Conservation (phyloP, 768 basidiomycete species). For the Hypsizygus marmoreus region DNA sequence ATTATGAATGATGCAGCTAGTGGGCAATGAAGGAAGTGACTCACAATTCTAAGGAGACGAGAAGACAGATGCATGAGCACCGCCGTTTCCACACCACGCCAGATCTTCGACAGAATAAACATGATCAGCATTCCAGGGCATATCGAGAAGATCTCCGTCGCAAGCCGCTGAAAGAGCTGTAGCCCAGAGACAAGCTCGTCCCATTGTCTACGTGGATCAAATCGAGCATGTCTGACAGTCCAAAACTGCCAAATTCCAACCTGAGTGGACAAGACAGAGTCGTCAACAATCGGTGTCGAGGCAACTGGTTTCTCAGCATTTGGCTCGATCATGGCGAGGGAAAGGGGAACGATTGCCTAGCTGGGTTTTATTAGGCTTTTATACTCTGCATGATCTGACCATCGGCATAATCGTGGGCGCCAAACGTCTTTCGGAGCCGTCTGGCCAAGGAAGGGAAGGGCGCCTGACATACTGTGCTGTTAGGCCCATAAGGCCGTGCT, state of each 20-base stretch:
- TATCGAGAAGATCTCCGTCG: conserved; percentile 23
- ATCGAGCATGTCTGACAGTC: conserved; percentile 5
- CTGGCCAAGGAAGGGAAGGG: too few species aligned
- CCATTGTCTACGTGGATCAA: conserved; percentile 10
- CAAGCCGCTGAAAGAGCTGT: conserved; percentile 22
- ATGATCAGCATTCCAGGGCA: conserved; percentile 21
- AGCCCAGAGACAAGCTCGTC: conserved; percentile 10
- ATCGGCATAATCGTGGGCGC: too few species aligned
- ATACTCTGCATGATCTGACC: too few species aligned
- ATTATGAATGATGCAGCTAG: not conserved
- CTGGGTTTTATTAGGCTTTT: too few species aligned
- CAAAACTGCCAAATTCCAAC: conserved; percentile 21
- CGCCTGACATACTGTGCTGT: too few species aligned
- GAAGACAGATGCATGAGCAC: conserved; percentile 27
- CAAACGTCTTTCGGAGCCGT: too few species aligned
- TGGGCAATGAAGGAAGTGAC: not conserved
- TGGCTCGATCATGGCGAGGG: too few species aligned
- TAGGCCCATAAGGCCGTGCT: too few species aligned
- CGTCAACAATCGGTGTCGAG: not conserved
- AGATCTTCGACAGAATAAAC: conserved; percentile 23
- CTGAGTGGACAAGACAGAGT: conserved; percentile 18
- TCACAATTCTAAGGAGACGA: conserved; percentile 21
- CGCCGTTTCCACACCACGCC: conserved; percentile 24
- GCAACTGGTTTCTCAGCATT: too few species aligned
- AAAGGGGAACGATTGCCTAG: too few species aligned